Conservation (phyloP, 257 asterid genomes). For the Capsicum baccatum region DNA sequence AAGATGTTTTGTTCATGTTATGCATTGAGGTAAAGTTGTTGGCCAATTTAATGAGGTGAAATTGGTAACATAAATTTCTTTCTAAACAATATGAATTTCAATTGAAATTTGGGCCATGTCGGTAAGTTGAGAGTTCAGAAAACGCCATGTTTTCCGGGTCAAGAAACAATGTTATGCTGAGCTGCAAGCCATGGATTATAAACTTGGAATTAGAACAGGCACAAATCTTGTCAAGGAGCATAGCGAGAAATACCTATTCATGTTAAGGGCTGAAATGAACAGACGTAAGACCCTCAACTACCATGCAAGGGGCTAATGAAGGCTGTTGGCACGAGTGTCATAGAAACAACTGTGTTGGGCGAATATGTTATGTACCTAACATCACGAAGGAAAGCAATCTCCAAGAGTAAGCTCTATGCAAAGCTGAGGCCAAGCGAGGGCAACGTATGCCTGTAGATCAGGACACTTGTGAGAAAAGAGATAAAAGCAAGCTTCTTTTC, state of each 20-base stretch:
- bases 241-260: not conserved
- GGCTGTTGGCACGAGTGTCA: conserved; percentile 8
- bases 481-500: not conserved
- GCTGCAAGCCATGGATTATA: not conserved
- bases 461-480: not conserved
- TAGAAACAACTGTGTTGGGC: not conserved
- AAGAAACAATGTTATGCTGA: not conserved
- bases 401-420: conserved; percentile 22
- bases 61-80: not conserved
- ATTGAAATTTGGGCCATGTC: not conserved
- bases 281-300: not conserved
- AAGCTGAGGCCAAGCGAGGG: not conserved
- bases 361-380: not conserved
- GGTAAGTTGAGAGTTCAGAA: not conserved
- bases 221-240: not conserved
- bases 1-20: not conserved
- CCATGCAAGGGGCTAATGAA: not conserved
- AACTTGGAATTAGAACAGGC: not conserved
- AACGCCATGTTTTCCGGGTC: not conserved
- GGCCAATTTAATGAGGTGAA: conserved; percentile 18
- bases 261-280: not conserved
- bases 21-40: not conserved
- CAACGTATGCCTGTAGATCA: not conserved
- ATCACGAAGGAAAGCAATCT: not conserved
- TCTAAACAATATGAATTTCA: not conserved